A percentile compares a stretch with the other conserved stretches of the same genome.
Evolutionary conservation across 805 yeast species (phyloP).

Genomic region (Torulaspora delbrueckii): DNA sequence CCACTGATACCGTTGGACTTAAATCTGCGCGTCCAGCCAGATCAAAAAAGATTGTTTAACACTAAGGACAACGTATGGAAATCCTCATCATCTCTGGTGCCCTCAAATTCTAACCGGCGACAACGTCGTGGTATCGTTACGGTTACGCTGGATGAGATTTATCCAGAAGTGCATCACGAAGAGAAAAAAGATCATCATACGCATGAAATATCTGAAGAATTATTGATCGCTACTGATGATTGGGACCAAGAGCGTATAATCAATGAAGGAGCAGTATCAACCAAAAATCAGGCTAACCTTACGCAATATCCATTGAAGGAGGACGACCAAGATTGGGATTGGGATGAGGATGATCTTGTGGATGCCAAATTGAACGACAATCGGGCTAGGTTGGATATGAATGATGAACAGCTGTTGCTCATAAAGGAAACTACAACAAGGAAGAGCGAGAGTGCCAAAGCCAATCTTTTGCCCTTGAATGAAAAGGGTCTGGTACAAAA

Average conservation of each 20-base stretch:
- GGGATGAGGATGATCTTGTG: conserved; percentile 59
- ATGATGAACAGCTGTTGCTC: conserved; percentile 77
- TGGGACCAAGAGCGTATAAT: conserved; percentile 70
- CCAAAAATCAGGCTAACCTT: neutral
- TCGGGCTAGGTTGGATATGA: conserved; percentile 58
- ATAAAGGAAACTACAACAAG: conserved; percentile 31
- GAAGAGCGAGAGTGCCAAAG: conserved; percentile 7
- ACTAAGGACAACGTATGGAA: conserved; percentile 15
- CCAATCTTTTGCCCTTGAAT: conserved; percentile 42
- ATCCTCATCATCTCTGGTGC: conserved; percentile 1
- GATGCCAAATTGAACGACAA: conserved; percentile 51
- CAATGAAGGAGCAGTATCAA: conserved; percentile 33
- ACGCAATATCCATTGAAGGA: conserved; percentile 22
- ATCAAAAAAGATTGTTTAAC: conserved; percentile 47
- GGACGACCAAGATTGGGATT: conserved; percentile 33
- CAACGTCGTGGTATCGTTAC: conserved; percentile 21
- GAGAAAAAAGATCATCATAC: conserved; percentile 20
- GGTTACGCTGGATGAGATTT: conserved; percentile 25
- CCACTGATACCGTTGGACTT: conserved; percentile 49
- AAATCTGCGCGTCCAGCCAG: conserved; percentile 50
- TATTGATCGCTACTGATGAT: conserved; percentile 64
- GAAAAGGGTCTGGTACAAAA: conserved; percentile 53
- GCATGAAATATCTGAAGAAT: conserved; percentile 43
- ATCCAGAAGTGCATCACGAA: conserved; percentile 20
- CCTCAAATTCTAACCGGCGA: conserved; percentile 5